Conservation (phyloP, 768 basidiomycete species). For the Crassisporium funariophilum region DNA sequence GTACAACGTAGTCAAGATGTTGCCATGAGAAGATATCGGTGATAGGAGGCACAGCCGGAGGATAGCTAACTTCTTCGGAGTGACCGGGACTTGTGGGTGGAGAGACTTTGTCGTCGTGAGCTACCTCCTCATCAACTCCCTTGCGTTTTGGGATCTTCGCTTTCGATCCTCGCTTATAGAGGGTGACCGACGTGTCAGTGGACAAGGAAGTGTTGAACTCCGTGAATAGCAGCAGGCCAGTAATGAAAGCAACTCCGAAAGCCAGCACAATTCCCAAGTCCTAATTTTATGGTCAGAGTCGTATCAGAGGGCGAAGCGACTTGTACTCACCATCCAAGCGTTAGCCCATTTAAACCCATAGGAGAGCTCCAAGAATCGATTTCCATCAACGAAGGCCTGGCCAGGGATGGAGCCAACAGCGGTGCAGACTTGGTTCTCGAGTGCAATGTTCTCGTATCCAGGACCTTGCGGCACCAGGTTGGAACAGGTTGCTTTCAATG, state of each 20-base stretch:
- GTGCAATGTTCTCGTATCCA: slow-evolving; percentile 56
- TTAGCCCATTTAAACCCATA: slow-evolving; percentile 46
- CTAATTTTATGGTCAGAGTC: slow-evolving; percentile 28
- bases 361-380: slow-evolving; percentile 46
- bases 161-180: slow-evolving; percentile 65
- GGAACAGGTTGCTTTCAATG: slow-evolving; percentile 60
- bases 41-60: slow-evolving; percentile 30
- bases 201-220: slow-evolving; percentile 51
- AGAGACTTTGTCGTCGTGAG: slow-evolving; percentile 21
- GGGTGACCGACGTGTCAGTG: slow-evolving; percentile 41
- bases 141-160: slow-evolving; percentile 13
- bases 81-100: too few species aligned
- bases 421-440: slow-evolving; percentile 75
- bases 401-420: slow-evolving; percentile 65
- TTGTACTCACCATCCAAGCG: slow-evolving; percentile 40
- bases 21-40: slow-evolving; percentile 82
- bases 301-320: slow-evolving; percentile 4
- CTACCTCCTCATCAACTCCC: slow-evolving; percentile 24
- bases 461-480: slow-evolving; percentile 62
- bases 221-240: slow-evolving; percentile 58
- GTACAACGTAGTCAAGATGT: slow-evolving; percentile 68
- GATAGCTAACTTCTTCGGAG: slow-evolving; percentile 1
- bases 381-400: slow-evolving; percentile 59
- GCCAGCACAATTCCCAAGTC: slow-evolving; percentile 71
- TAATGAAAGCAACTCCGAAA: slow-evolving; percentile 52